Conservation (phyloP, 1,139 yeast species). For the Debaryomyces psychrophilus region DNA sequence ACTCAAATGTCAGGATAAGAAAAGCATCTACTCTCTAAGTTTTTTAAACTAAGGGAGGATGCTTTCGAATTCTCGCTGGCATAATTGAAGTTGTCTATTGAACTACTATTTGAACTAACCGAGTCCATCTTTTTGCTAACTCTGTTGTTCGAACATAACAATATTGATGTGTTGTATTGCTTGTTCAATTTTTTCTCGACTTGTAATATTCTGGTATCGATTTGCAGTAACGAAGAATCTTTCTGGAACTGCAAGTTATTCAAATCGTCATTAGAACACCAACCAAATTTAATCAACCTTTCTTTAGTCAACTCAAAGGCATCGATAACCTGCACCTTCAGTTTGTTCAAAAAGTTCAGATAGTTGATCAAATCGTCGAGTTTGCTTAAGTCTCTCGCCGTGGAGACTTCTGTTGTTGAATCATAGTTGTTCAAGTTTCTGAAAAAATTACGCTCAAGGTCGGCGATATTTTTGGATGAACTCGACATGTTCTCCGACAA, state of each 20-base stretch:
- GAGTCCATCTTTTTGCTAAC: not conserved
- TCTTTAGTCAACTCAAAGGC: conserved; percentile 42
- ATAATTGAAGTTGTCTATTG: conserved; percentile 2
- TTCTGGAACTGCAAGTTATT: conserved; percentile 44
- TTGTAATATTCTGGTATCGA: conserved; percentile 37
- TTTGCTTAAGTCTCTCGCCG: conserved; percentile 29
- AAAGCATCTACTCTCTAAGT: conserved; percentile 31
- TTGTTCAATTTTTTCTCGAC: conserved; percentile 35
- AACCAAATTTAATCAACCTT: conserved; percentile 42
- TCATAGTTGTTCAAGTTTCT: conserved; percentile 22
- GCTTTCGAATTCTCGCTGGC: conserved; percentile 1
- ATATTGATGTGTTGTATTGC: conserved; percentile 27
- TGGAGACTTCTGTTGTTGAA: conserved; percentile 18
- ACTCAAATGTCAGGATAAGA: conserved; percentile 24
- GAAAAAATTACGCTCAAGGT: conserved; percentile 43
- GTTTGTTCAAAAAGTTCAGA: conserved; percentile 33
- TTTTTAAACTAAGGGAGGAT: conserved; percentile 17
- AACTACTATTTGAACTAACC: conserved; percentile 1
- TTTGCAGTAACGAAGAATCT: conserved; percentile 34
- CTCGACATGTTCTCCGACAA: conserved; percentile 39
- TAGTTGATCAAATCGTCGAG: conserved; percentile 39
- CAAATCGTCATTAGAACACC: conserved; percentile 51
- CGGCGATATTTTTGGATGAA: conserved; percentile 33
- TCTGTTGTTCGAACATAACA: conserved; percentile 3
- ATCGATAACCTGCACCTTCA: conserved; percentile 35